A percentile compares a stretch with the other conserved stretches of the same genome.
phyloP scores from a whole-genome alignment of 2,329 filamentous ascomycete species.

The Talaromyces sp. region DNA sequence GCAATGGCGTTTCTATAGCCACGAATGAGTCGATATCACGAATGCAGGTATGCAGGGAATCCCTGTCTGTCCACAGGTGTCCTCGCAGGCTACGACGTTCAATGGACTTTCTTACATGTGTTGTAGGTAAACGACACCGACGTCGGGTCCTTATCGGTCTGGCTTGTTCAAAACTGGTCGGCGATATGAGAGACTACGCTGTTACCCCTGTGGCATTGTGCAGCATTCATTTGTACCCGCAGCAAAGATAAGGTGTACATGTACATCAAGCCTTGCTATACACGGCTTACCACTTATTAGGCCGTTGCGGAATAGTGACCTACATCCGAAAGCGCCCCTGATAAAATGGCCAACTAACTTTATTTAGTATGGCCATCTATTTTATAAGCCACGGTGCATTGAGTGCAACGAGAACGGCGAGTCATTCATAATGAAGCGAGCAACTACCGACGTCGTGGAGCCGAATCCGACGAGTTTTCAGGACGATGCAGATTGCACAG shows the following conservation, averaged over 20 bases:
- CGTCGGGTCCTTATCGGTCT: background rate
- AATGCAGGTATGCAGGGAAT: background rate
- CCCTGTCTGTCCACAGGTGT: background rate
- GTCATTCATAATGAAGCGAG: background rate
- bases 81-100: background rate
- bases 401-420: background rate
- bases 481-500: background rate
- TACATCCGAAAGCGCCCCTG: background rate
- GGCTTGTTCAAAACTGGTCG: background rate
- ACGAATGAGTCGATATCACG: background rate
- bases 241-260: background rate
- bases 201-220: background rate
- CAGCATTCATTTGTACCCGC: background rate
- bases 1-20: background rate
- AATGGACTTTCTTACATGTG: background rate
- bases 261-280: background rate
- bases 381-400: background rate
- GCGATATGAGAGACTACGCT: background rate
- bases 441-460: background rate
- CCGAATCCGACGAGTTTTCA: background rate
- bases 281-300: background rate
- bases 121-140: background rate
- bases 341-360: background rate
- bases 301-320: background rate
- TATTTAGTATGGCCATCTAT: background rate